Base-by-base conservation (phyloP, 176 grass and related monocot genomes). In the Paspalum notatum region DNA sequence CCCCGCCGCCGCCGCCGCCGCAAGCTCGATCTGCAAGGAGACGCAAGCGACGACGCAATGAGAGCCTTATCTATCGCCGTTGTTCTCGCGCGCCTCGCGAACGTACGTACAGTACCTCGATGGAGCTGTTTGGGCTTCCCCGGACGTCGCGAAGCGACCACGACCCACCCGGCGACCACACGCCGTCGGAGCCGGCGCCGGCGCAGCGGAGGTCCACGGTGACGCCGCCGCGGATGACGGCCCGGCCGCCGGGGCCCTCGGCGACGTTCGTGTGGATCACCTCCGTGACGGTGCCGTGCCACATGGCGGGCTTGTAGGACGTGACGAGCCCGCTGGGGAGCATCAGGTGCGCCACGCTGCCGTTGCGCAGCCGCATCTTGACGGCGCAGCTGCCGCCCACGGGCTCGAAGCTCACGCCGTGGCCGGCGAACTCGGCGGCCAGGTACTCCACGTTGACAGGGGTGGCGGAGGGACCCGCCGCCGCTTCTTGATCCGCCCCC, bases 221-320 rank as follows among this genome's bases (percentile, higher is more conserved):
- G 17, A 85, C 85, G 56, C 95, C 92, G 65, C 90, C 94, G 46
- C 79, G 82, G 77, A 97, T 80, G 52, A 87, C 63, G 10, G 91
- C 51, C 0, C 55, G 65, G 0, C 84, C 84, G 9, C 74, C 68
- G 38, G 66, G 62, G 24, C 69, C 64, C 76, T 85, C 66, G 12
- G 73, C 79, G 68, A 94, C 91, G 41, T 66, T 83, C 3, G 92
- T 92, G 38, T 98, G 95, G 41, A 98, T 80, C 68, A 92, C 77
- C 76, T 98, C 92, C 12, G 71, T 68, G 46, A 76, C 52, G 20
- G 85, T 68, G 32, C 92, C 90, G 45, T 98, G 92, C 95, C 95
- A 98, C 95, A 98, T 92, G 79, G 76, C 75, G 7, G 92, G 92
- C 69, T 86, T 88, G 77, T 98, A 98, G 4, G 95, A 92, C 15